Evolutionary conservation across 352 stramenopile species (phyloP).

Genomic region (Phytophthora capsici): DNA sequence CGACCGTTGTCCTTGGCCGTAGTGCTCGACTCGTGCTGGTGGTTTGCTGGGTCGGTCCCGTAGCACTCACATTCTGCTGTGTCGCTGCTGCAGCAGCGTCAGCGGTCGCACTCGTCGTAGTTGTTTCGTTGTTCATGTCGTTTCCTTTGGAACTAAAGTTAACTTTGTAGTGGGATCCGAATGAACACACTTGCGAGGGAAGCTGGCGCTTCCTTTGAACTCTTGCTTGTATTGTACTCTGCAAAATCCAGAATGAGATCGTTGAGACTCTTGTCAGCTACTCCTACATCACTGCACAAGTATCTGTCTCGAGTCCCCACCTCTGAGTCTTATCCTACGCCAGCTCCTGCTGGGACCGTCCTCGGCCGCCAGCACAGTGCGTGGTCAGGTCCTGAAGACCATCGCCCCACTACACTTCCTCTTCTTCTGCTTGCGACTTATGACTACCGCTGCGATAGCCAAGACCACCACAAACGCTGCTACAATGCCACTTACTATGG

Average conservation of each 20-base stretch:
- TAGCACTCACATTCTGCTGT: no score
- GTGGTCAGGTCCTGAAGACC: background rate
- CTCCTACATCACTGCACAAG: background rate
- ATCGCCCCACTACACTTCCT: background rate
- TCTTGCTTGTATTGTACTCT: constrained; percentile 8
- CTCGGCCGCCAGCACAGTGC: background rate
- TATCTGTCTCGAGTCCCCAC: background rate
- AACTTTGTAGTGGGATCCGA: constrained; percentile 1
- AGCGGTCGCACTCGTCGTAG: no score
- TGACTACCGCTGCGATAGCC: background rate
- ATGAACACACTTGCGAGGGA: background rate
- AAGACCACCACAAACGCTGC: constrained; percentile 9
- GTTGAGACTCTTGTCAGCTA: background rate
- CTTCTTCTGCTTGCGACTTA: constrained; percentile 8
- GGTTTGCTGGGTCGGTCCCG: no score
- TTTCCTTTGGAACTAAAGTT: constrained; percentile 1
- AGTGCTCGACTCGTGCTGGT: no score
- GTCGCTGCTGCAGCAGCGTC: no score
- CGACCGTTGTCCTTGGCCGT: no score
- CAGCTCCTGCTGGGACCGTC: background rate
- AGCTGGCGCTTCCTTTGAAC: background rate
- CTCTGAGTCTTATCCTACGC: constrained; percentile 6
- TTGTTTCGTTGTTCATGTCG: background rate
- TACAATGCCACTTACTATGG: constrained; percentile 5
- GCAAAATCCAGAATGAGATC: background rate